These are phyloP conservation scores for Camptophora hylomeconis DNA, from an alignment of 2,329 filamentous ascomycete species.

Conservation along the genomic window DNA sequence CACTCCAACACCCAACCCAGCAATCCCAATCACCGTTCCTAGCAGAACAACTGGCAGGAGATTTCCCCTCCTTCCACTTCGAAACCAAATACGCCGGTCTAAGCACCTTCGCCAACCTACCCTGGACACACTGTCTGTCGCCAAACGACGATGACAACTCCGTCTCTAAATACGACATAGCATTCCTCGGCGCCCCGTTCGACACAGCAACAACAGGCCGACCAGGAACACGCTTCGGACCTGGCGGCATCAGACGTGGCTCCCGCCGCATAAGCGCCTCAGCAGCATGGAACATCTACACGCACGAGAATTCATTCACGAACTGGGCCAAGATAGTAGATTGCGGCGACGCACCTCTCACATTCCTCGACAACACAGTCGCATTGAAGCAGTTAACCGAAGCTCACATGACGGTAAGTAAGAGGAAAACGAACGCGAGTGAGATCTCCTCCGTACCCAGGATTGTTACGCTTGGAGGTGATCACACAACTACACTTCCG, in stretches of 20 bases:
- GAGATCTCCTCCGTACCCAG: slow-evolving; percentile 30
- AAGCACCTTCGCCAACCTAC: slow-evolving; percentile 23
- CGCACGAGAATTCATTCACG: slow-evolving; percentile 32
- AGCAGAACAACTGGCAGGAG: too few relatives aligned
- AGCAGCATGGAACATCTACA: slow-evolving; percentile 35
- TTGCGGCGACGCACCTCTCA: slow-evolving; percentile 41
- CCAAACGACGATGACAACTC: slow-evolving; percentile 10
- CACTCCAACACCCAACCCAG: slow-evolving; percentile 8
- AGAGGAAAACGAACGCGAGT: slow-evolving; percentile 30
- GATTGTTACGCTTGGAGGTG: slow-evolving; percentile 41
- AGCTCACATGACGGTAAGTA: slow-evolving; percentile 37
- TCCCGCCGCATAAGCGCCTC: slow-evolving; percentile 34
- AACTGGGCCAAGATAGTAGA: slow-evolving; percentile 42
- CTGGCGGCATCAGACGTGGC: slow-evolving; percentile 37
- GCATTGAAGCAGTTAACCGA: slow-evolving; percentile 40
- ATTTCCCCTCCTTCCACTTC: slow-evolving; percentile 28
- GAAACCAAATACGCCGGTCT: slow-evolving; percentile 28
- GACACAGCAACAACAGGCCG: slow-evolving; percentile 40
- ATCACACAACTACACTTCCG: slow-evolving; percentile 43
- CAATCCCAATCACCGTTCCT: slow-evolving; percentile 9
- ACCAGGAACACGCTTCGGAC: slow-evolving; percentile 41
- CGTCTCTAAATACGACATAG: slow-evolving; percentile 25
- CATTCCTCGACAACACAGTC: slow-evolving; percentile 40
- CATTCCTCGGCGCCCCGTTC: slow-evolving; percentile 38
- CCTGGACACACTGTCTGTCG: slow-evolving; percentile 21